Percentiles rank a stretch among this genome's conserved stretches.
phyloP scores from a whole-genome alignment of 148 eudicot species.

The Camellia granthamiana region DNA sequence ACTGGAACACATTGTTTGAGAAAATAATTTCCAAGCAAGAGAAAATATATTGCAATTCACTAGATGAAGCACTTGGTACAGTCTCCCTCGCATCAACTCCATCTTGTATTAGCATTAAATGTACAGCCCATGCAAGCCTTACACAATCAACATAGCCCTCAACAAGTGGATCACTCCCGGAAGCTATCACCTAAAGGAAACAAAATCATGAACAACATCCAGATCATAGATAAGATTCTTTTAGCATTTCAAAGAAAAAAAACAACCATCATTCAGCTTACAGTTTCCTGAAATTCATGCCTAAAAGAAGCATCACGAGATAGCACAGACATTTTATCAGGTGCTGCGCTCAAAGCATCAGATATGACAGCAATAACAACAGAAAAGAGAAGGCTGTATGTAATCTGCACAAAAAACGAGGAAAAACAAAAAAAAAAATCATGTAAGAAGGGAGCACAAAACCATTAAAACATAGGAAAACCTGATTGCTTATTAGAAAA shows the following conservation, averaged over 20 bases:
- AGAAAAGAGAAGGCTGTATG: conserved; percentile 77
- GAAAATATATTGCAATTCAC: conserved; percentile 47
- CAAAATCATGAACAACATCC: conserved; percentile 21
- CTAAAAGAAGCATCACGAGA: conserved; percentile 75
- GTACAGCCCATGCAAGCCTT: conserved; percentile 87
- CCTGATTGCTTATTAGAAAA: background rate
- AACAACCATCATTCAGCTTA: conserved; percentile 35
- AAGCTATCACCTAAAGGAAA: conserved; percentile 56
- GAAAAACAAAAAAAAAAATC: conserved; percentile 13
- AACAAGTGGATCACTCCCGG: conserved; percentile 54
- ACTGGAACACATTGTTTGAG: conserved; percentile 77
- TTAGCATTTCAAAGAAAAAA: background rate
- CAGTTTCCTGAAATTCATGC: conserved; percentile 79
- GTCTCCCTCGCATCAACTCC: conserved; percentile 46
- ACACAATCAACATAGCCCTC: conserved; percentile 79
- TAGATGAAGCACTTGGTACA: conserved; percentile 43
- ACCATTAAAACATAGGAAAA: background rate
- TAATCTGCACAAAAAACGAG: conserved; percentile 52
- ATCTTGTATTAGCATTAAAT: conserved; percentile 70
- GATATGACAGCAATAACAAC: conserved; percentile 80
- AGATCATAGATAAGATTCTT: background rate
- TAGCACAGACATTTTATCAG: conserved; percentile 63
- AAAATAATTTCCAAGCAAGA: conserved; percentile 77
- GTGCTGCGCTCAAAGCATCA: conserved; percentile 77
- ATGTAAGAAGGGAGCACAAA: conserved; percentile 12